These are phyloP conservation scores for Alternaria infectoria DNA, from an alignment of 2,329 filamentous ascomycete genomes.

Conservation along the genomic window DNA sequence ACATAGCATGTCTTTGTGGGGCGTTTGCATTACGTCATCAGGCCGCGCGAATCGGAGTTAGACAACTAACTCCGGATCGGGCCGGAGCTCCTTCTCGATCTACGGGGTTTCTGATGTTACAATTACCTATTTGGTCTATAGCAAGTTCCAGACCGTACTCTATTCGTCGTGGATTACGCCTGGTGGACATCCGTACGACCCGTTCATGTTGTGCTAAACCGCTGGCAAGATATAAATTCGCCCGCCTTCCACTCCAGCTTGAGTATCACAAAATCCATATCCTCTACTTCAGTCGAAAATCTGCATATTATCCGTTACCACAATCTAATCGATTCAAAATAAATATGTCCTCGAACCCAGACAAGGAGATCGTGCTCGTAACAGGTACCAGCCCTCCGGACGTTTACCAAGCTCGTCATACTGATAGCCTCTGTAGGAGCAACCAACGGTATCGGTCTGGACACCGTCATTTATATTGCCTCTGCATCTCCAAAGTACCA, in stretches of 20 bases:
- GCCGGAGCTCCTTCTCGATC: not conserved
- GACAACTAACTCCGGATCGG: not conserved
- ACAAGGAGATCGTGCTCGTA: constrained; percentile 38
- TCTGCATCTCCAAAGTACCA: constrained; percentile 39
- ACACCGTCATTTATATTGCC: constrained; percentile 38
- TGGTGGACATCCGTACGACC: not conserved
- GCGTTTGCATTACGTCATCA: not conserved
- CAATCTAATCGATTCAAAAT: not conserved
- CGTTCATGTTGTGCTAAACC: not conserved
- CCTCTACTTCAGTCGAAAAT: not conserved
- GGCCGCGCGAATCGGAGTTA: not conserved
- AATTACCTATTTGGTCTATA: not conserved
- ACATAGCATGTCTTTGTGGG: not conserved
- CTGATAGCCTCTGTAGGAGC: constrained; percentile 28
- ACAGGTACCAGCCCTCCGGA: constrained; percentile 23
- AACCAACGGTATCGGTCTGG: constrained; percentile 47
- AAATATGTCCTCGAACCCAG: constrained; percentile 10
- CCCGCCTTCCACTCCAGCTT: not conserved
- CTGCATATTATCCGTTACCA: not conserved
- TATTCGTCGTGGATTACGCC: not conserved
- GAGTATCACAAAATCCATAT: not conserved
- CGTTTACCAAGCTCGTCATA: not conserved
- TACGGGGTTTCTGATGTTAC: not conserved
- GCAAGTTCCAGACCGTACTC: not conserved
- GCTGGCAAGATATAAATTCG: not conserved